phyloP scores from a whole-genome alignment of 2,329 filamentous ascomycete species.

The Arthrobotrys sphaeroides region DNA sequence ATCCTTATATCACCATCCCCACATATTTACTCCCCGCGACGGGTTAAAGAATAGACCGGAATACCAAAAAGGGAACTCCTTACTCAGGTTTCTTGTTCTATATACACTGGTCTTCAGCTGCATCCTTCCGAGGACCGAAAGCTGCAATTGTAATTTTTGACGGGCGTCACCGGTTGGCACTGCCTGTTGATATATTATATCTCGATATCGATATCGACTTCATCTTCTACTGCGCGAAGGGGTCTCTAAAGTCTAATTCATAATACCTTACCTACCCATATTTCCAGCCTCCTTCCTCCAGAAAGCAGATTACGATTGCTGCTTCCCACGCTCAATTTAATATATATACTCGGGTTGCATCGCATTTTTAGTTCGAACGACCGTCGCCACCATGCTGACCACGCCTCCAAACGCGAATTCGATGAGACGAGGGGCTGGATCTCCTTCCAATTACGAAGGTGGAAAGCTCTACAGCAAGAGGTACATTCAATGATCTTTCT shows the following conservation, averaged over 20 bases:
- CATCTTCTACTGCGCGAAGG: constrained; percentile 25
- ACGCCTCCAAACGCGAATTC: constrained; percentile 62
- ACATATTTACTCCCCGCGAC: constrained; percentile 19
- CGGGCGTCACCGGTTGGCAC: constrained; percentile 52
- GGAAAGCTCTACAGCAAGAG: constrained; percentile 88
- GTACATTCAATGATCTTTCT: constrained; percentile 66
- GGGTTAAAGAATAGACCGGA: constrained; percentile 3
- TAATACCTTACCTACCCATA: constrained; percentile 50
- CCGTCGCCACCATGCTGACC: constrained; percentile 55
- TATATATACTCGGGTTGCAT: constrained; percentile 51
- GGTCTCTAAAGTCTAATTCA: constrained; percentile 49
- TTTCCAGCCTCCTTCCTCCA: constrained; percentile 25
- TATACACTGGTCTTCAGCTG: background rate
- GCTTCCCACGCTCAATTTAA: constrained; percentile 28
- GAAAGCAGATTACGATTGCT: constrained; percentile 18
- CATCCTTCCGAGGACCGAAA: too few species aligned
- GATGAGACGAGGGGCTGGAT: constrained; percentile 85
- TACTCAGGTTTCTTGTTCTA: constrained; percentile 1
- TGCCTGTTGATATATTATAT: constrained; percentile 46
- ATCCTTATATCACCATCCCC: constrained; percentile 39
- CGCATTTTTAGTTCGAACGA: constrained; percentile 45
- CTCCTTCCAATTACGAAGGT: constrained; percentile 91
- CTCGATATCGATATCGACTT: constrained; percentile 12
- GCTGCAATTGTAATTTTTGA: constrained; percentile 50
- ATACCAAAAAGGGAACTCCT: background rate